Percentiles rank a stretch among this genome's conserved stretches.
phyloP scores from a whole-genome alignment of 306 rosid species.

The Gastrolobium villosum region DNA sequence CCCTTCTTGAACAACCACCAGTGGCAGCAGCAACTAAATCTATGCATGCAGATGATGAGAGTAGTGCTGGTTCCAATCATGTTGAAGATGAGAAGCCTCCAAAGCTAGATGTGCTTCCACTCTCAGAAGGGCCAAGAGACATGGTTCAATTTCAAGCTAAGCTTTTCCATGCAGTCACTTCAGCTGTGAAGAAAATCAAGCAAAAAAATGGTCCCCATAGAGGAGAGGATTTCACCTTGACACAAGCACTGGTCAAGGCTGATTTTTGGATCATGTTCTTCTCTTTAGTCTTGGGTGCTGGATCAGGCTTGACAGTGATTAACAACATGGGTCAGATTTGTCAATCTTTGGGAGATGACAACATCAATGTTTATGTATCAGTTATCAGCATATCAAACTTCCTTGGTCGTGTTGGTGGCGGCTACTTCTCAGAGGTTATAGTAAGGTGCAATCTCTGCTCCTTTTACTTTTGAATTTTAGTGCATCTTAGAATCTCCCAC shows the following conservation, averaged over 20 bases:
- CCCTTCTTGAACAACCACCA: constrained; percentile 59
- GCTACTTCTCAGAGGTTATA: constrained; percentile 83
- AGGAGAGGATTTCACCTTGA: constrained; percentile 82
- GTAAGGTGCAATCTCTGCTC: constrained; percentile 60
- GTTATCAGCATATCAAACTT: constrained; percentile 90
- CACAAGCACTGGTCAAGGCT: constrained; percentile 74
- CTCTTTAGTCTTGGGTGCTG: constrained; percentile 72
- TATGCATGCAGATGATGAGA: constrained; percentile 11
- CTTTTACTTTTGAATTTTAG: not conserved
- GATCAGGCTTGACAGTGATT: constrained; percentile 82
- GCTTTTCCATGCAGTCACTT: constrained; percentile 67
- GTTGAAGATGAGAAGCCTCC: constrained; percentile 63
- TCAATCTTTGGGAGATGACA: constrained; percentile 70
- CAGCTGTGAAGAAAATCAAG: constrained; percentile 61
- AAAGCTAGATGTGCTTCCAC: constrained; percentile 62
- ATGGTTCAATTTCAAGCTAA: constrained; percentile 66
- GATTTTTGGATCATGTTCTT: constrained; percentile 82
- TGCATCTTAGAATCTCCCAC: not conserved
- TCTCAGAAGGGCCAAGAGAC: constrained; percentile 67
- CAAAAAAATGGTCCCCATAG: constrained; percentile 74
- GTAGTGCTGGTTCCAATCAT: constrained; percentile 55
- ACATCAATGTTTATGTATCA: constrained; percentile 71
- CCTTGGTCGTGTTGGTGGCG: constrained; percentile 92
- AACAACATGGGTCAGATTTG: constrained; percentile 92
- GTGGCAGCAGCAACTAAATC: constrained; percentile 33